Percentiles rank a stretch among this genome's conserved stretches.
Evolutionary conservation across 2,329 filamentous ascomycete species (phyloP).

Genomic region (Aspergillus arachidicola): DNA sequence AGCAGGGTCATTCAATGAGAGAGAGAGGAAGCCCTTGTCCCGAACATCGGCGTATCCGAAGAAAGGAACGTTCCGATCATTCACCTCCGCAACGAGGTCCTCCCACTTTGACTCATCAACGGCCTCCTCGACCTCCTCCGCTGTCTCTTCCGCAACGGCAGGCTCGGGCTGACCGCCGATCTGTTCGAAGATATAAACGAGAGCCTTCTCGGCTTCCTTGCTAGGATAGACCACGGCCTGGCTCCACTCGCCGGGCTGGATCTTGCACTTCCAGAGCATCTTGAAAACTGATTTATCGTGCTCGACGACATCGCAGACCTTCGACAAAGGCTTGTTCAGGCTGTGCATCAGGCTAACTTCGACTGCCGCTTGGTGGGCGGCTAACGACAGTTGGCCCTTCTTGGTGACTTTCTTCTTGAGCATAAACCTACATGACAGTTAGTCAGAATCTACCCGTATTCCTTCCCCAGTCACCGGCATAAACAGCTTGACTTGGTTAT

Average conservation of each 20-base stretch:
- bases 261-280: slow-evolving; percentile 35
- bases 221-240: slow-evolving; percentile 35
- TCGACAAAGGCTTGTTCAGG: slow-evolving; percentile 41
- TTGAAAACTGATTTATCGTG: slow-evolving; percentile 33
- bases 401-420: slow-evolving; percentile 38
- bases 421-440: slow-evolving; percentile 34
- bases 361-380: slow-evolving; percentile 59
- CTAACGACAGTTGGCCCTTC: slow-evolving; percentile 38
- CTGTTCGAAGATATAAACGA: slow-evolving; percentile 40
- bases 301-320: slow-evolving; percentile 36
- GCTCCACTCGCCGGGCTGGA: slow-evolving; percentile 31
- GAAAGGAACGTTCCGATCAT: slow-evolving; percentile 20
- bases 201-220: slow-evolving; percentile 31
- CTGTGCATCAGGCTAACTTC: slow-evolving; percentile 56
- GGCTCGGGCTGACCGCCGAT: slow-evolving; percentile 28
- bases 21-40: slow-evolving; percentile 59
- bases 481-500: neutral
- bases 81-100: slow-evolving; percentile 24
- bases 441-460: neutral
- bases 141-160: slow-evolving; percentile 10
- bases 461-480: neutral
- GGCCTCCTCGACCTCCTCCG: slow-evolving; percentile 10
- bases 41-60: slow-evolving; percentile 28
- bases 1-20: slow-evolving; percentile 59
- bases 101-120: slow-evolving; percentile 17